These are phyloP conservation scores for Botrytis cinerea DNA, from an alignment of 2,329 filamentous ascomycete genomes.

Conservation along the genomic window DNA sequence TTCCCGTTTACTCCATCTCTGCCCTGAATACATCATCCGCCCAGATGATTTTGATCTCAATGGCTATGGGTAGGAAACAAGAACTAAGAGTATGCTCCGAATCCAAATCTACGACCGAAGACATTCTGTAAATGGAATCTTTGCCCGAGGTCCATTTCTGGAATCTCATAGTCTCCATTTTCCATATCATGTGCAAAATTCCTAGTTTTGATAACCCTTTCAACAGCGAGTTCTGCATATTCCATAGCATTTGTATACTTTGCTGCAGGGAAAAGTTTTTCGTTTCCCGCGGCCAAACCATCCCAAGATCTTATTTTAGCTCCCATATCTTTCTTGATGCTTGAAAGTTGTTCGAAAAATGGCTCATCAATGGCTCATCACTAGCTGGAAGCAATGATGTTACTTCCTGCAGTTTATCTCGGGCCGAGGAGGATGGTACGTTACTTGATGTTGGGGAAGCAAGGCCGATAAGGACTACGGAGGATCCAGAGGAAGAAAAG, in stretches of 20 bases:
- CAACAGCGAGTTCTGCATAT: not conserved
- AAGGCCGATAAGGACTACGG: not conserved
- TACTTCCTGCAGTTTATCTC: not conserved
- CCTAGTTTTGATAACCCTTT: no score
- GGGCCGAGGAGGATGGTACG: not conserved
- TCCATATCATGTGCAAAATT: not conserved
- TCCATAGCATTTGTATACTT: not conserved
- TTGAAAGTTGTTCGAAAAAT: not conserved
- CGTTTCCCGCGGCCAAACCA: not conserved
- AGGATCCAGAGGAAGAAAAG: not conserved
- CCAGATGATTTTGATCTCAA: not conserved
- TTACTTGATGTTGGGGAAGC: not conserved
- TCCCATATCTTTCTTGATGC: not conserved
- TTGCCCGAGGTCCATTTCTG: not conserved
- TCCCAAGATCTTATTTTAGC: not conserved
- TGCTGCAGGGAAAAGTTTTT: not conserved
- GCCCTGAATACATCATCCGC: no score
- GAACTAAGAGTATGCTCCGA: not conserved
- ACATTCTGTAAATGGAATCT: not conserved
- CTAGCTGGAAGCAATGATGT: not conserved
- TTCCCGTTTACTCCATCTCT: not conserved
- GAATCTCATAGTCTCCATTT: not conserved
- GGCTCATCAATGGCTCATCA: not conserved
- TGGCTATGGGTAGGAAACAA: not conserved
- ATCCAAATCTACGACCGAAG: not conserved